Percentiles rank a stretch among this genome's conserved stretches.
These are phyloP conservation scores for Venturia oleaginea DNA, from an alignment of 2,329 filamentous ascomycete species.

Conservation along the genomic window DNA sequence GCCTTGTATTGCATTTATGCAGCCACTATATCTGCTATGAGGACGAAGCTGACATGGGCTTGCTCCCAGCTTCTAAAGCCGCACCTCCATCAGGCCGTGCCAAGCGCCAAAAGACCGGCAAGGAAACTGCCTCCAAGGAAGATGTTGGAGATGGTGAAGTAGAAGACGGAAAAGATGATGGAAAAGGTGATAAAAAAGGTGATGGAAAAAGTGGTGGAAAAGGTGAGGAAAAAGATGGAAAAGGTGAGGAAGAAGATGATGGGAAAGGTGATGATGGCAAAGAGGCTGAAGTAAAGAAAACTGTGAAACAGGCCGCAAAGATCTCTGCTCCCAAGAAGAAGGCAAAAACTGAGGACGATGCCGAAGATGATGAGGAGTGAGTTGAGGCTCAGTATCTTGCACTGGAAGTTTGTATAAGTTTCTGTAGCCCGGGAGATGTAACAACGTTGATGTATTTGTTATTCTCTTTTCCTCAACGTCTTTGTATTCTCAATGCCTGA, in stretches of 20 bases:
- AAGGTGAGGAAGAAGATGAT: too few relatives aligned
- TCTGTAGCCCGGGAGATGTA: neutral
- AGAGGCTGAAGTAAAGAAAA: constrained; percentile 20
- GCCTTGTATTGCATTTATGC: neutral
- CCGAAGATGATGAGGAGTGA: constrained; percentile 24
- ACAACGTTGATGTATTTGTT: neutral
- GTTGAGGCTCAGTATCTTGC: neutral
- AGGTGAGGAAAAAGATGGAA: constrained; percentile 13
- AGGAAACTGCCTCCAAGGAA: constrained; percentile 15
- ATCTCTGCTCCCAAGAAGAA: constrained; percentile 16
- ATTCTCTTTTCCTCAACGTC: too few relatives aligned
- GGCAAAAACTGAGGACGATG: constrained; percentile 25
- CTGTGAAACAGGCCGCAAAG: constrained; percentile 4
- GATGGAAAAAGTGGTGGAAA: constrained; percentile 13
- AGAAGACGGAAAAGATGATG: constrained; percentile 12
- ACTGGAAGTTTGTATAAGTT: neutral
- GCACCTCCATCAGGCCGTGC: constrained; percentile 25
- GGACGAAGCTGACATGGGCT: neutral
- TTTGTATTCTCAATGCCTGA: too few relatives aligned
- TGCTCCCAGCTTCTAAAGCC: constrained; percentile 5
- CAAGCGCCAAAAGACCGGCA: constrained; percentile 24
- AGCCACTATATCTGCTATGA: neutral
- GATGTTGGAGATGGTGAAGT: constrained; percentile 16
- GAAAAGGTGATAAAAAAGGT: constrained; percentile 25
- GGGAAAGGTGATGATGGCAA: constrained; percentile 24